Evolutionary conservation across 2,329 filamentous ascomycete species (phyloP), one percentile per base, ranked within the genome.

Genomic region (Pseudopyrenochaeta lycopersici): DNA sequence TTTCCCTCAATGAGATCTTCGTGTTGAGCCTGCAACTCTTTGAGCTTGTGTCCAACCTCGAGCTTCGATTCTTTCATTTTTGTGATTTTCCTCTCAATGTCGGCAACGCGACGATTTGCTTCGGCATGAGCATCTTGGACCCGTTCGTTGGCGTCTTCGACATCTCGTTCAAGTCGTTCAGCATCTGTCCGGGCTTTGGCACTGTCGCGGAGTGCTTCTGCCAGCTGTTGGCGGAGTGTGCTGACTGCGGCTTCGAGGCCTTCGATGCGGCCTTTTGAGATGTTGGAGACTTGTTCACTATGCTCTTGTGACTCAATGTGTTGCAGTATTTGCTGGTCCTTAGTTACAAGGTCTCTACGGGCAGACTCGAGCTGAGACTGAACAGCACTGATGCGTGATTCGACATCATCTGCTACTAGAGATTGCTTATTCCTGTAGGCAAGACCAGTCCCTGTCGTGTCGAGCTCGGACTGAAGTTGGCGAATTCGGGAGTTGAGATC

Each of bases 161-260:
- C 44, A n/a, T 72, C 65, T 7, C 52, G 56, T 12, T 69, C 54
- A n/a, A 67, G 53, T 17, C 64, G 62, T 49, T 74, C 68, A 17
- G 55, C 58, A 33, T 72, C 62, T 11, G 67, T 57, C 20, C 61
- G 62, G 2, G 62, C 54, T 53, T 60, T 67, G 1, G 68, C 58
- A 23, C 41, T 62, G n/a, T 68, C 62, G 5, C 61, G 70, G 18
- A 70, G 70, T 10, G 68, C 65, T 46, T 74, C 66, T 7, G 66
- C 60, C 11, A 76, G 66, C 46, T 75, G 71, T 36, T 70, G 61
- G 29, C 73, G 73, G n/a, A 76, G 62, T 4, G 62, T 51, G 4
- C 62, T 54, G 7, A 70, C 55, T 12, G 59, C 65, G 7, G 46
- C 47, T 42, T 74, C 71, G 9, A 74, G 63, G 11, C 68, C 63